These are phyloP conservation scores for Candida namnaoensis DNA, from an alignment of 805 yeast genomes.

Conservation along the genomic window DNA sequence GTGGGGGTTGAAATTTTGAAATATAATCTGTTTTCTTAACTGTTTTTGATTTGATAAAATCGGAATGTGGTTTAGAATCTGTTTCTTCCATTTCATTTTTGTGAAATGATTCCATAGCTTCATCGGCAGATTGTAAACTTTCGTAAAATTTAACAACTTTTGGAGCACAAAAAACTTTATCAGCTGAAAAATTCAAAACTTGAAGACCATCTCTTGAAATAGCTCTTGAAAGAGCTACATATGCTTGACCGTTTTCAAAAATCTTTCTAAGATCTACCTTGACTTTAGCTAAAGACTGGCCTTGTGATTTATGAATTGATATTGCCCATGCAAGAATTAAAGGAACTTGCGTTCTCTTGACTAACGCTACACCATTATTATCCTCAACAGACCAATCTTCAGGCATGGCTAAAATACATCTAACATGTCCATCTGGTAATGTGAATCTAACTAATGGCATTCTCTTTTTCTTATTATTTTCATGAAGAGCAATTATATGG, in stretches of 20 bases:
- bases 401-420: constrained; percentile 73
- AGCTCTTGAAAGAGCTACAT: constrained; percentile 92
- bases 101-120: constrained; percentile 8
- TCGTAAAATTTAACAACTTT: constrained; percentile 66
- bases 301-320: constrained; percentile 94
- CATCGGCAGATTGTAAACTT: constrained; percentile 26
- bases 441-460: constrained; percentile 76
- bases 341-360: constrained; percentile 75
- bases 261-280: constrained; percentile 67
- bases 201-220: constrained; percentile 76
- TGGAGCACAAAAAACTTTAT: constrained; percentile 59
- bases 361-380: constrained; percentile 57
- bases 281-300: constrained; percentile 74
- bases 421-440: constrained; percentile 57
- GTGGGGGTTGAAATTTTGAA: no score
- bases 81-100: no score
- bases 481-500: constrained; percentile 32
- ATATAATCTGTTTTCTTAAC: no score
- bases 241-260: constrained; percentile 92
- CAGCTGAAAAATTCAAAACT: constrained; percentile 60
- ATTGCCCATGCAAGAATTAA: constrained; percentile 93
- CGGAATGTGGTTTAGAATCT: no score
- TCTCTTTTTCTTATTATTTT: constrained; percentile 34
- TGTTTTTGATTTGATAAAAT: no score
- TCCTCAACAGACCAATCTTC: constrained; percentile 80